Evolutionary conservation across 1,284 basidiomycete species (phyloP).

Genomic region (Prillingera fragicola): DNA sequence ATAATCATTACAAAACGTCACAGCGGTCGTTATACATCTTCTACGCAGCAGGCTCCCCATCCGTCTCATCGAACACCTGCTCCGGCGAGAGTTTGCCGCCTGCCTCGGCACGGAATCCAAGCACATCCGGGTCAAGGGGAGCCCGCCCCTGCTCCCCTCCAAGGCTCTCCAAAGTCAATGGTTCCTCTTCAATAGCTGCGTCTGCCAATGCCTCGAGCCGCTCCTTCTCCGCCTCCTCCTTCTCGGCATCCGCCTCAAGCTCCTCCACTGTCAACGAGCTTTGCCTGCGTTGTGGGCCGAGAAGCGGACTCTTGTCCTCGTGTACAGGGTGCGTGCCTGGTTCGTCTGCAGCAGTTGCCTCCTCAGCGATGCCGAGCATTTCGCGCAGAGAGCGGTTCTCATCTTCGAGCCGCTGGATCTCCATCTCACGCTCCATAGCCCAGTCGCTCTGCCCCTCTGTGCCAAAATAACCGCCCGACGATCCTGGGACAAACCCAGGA

Average conservation of each 20-base stretch:
- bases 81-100: conserved; percentile 8
- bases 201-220: conserved; percentile 5
- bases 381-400: conserved; percentile 75
- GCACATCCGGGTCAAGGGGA: conserved; percentile 5
- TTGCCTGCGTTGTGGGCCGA: conserved; percentile 21
- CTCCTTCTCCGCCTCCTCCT: conserved; percentile 25
- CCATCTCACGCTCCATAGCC: conserved; percentile 74
- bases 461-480: conserved; percentile 42
- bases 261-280: conserved; percentile 38
- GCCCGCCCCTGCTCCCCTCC: not conserved
- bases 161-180: too few species aligned
- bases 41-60: conserved; percentile 9
- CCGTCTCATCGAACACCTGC: conserved; percentile 20
- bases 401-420: conserved; percentile 67
- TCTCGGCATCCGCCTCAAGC: conserved; percentile 34
- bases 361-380: conserved; percentile 59
- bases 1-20: too few species aligned
- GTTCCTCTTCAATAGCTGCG: not conserved
- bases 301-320: conserved; percentile 6
- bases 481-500: conserved; percentile 34
- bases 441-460: conserved; percentile 59
- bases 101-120: conserved; percentile 14
- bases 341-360: conserved; percentile 14
- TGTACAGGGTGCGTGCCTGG: not conserved
- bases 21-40: too few species aligned